phyloP scores from a whole-genome alignment of 148 eudicot species.

The Rhododendron griersonianum region DNA sequence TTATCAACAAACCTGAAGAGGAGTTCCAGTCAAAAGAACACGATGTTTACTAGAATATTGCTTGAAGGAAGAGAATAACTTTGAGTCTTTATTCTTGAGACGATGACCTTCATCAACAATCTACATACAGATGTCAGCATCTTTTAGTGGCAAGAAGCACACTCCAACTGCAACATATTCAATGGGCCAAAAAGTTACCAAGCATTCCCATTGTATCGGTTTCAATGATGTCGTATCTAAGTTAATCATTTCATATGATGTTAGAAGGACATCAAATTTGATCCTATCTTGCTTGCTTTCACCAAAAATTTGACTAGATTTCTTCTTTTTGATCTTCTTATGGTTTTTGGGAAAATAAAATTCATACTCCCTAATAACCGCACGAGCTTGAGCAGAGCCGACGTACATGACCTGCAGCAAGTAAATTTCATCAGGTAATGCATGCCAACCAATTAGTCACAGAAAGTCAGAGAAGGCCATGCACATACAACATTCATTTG shows the following conservation, averaged over 20 bases:
- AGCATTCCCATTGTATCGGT: slow-evolving; percentile 89
- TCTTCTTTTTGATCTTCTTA: slow-evolving; percentile 75
- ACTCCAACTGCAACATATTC: neutral
- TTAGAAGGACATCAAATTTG: slow-evolving; percentile 89
- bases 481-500: slow-evolving; percentile 94
- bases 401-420: slow-evolving; percentile 87
- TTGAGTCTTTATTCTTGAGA: slow-evolving; percentile 96
- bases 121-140: slow-evolving; percentile 35
- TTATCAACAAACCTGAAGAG: slow-evolving; percentile 75
- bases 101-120: slow-evolving; percentile 99
- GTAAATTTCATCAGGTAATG: slow-evolving; percentile 11
- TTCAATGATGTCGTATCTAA: slow-evolving; percentile 70
- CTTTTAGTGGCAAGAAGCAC: slow-evolving; percentile 6
- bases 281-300: slow-evolving; percentile 90
- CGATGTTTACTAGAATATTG: slow-evolving; percentile 80
- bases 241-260: slow-evolving; percentile 97
- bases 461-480: neutral
- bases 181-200: slow-evolving; percentile 46
- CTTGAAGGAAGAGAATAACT: slow-evolving; percentile 69
- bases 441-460: neutral
- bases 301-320: slow-evolving; percentile 44
- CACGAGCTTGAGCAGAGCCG: slow-evolving; percentile 84
- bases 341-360: slow-evolving; percentile 69
- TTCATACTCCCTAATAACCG: slow-evolving; percentile 71
- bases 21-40: slow-evolving; percentile 94